Evolutionary conservation across 2,329 filamentous ascomycete species (phyloP).

Genomic region (Decorospora gaudefroyi): DNA sequence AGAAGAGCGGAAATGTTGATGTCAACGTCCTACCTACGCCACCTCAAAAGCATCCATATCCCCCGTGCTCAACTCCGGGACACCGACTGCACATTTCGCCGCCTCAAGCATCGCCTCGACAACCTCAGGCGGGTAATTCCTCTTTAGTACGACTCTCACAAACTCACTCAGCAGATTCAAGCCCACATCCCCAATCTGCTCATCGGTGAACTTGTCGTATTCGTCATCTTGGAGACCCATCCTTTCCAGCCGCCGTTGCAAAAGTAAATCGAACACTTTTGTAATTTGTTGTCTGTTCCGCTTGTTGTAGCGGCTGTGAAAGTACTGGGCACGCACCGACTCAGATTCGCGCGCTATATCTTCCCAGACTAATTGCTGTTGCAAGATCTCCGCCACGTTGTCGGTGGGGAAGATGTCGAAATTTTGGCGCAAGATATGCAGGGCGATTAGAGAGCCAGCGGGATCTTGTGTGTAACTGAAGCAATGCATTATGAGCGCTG

Average conservation of each 20-base stretch:
- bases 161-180: conserved; percentile 42
- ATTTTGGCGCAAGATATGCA: conserved; percentile 35
- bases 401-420: conserved; percentile 37
- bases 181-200: conserved; percentile 31
- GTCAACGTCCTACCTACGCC: no score
- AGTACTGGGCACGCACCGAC: conserved; percentile 15
- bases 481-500: conserved; percentile 40
- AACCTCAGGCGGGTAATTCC: conserved; percentile 24
- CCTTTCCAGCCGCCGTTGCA: conserved; percentile 21
- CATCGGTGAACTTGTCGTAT: conserved; percentile 19
- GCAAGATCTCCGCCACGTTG: conserved; percentile 27
- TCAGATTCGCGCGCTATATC: conserved; percentile 25
- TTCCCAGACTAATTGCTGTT: conserved; percentile 38
- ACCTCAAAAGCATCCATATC: conserved; percentile 40
- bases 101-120: conserved; percentile 41
- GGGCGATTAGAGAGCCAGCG: conserved; percentile 41
- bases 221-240: conserved; percentile 23
- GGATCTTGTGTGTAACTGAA: conserved; percentile 43
- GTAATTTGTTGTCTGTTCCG: conserved; percentile 20
- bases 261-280: conserved; percentile 27
- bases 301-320: conserved; percentile 19
- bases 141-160: conserved; percentile 35
- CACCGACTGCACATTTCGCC: conserved; percentile 31
- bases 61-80: conserved; percentile 35
- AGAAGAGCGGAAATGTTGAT: no score